A percentile compares a stretch with the other conserved stretches of the same genome.
Evolutionary conservation across 805 yeast species (phyloP).

Genomic region (Kodamaea jinghongensis): DNA sequence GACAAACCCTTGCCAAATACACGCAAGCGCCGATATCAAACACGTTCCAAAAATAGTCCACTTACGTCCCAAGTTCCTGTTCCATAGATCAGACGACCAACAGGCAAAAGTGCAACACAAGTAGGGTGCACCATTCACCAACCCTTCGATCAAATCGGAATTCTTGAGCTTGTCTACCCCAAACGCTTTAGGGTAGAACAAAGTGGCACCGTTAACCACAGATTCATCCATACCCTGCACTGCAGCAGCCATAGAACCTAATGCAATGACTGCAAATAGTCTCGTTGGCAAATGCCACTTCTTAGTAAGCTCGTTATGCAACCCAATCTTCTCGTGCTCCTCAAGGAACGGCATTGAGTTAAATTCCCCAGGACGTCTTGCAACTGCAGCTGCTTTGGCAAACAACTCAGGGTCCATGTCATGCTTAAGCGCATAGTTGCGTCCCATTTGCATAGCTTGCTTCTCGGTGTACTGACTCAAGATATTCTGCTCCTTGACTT

Average conservation of each 20-base stretch:
- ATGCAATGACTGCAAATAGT: conserved; percentile 51
- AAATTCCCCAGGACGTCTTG: conserved; percentile 55
- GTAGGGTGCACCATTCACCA: conserved; percentile 65
- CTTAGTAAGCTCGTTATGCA: conserved; percentile 46
- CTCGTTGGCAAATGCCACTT: conserved; percentile 46
- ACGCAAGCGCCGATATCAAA: conserved; percentile 54
- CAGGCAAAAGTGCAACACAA: conserved; percentile 56
- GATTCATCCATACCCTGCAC: conserved; percentile 79
- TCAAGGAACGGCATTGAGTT: conserved; percentile 52
- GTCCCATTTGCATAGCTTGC: conserved; percentile 68
- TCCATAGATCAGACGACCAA: conserved; percentile 58
- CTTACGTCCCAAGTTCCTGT: conserved; percentile 54
- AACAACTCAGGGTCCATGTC: conserved; percentile 57
- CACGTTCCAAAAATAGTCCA: conserved; percentile 62
- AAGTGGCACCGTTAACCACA: conserved; percentile 64
- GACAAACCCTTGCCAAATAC: conserved; percentile 67
- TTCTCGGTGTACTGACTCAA: conserved; percentile 56
- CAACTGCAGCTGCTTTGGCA: conserved; percentile 58
- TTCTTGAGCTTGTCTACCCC: conserved; percentile 43
- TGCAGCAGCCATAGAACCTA: conserved; percentile 67
- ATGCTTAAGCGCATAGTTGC: conserved; percentile 58
- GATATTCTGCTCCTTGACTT: conserved; percentile 32
- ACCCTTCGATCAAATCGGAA: conserved; percentile 57
- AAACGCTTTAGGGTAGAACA: conserved; percentile 55
- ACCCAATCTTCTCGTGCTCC: conserved; percentile 46